Evolutionary conservation across 805 yeast genomes (phyloP).

Genomic region (Hanseniaspora valbyensis): DNA sequence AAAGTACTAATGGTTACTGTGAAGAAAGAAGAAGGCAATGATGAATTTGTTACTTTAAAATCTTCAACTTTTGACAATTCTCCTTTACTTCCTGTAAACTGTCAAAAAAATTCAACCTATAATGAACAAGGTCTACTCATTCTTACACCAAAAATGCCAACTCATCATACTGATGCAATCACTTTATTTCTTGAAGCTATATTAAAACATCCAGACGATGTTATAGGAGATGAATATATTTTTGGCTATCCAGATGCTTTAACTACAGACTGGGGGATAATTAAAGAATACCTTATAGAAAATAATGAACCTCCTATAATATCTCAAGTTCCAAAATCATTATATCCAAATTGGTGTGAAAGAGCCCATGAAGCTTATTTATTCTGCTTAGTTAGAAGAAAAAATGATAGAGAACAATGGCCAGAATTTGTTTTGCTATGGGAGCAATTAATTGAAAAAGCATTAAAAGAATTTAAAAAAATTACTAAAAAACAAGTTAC

Average conservation of each 20-base stretch:
- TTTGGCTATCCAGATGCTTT: not conserved
- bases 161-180: not conserved
- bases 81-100: not conserved
- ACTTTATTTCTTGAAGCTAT: not conserved
- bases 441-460: not conserved
- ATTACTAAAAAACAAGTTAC: not conserved
- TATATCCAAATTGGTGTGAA: not conserved
- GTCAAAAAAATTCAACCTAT: not conserved
- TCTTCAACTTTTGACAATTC: not conserved
- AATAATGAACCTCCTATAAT: not conserved
- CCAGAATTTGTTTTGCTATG: constrained; percentile 2
- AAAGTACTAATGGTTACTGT: too few relatives aligned
- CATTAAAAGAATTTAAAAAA: not conserved
- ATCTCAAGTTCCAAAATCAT: not conserved
- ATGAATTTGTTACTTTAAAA: not conserved
- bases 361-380: not conserved
- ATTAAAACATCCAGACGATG: not conserved
- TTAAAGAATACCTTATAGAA: not conserved
- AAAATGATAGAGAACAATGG: not conserved
- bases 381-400: not conserved
- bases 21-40: too few relatives aligned
- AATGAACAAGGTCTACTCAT: not conserved
- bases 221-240: not conserved
- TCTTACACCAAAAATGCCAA: not conserved
- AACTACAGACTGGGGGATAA: not conserved